phyloP scores from a whole-genome alignment of 225 moss, liverwort and hornwort genomes.

The Physcomitrellopsis africana region DNA sequence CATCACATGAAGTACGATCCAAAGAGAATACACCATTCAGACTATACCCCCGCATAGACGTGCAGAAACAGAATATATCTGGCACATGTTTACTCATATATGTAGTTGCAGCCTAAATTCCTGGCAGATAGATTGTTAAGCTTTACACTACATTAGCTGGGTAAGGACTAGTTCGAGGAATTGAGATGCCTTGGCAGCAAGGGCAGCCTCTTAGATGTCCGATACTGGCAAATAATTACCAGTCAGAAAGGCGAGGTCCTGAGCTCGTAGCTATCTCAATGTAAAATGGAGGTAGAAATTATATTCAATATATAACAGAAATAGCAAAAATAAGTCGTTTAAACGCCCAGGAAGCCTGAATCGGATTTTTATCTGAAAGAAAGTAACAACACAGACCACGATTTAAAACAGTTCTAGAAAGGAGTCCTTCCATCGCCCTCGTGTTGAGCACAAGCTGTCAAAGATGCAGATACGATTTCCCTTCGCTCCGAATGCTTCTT shows the following conservation, averaged over 20 bases:
- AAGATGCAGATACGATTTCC: neutral
- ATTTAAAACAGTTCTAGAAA: slow-evolving; percentile 22
- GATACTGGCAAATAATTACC: too few relatives aligned
- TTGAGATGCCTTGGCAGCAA: too few relatives aligned
- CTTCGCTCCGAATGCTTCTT: slow-evolving; percentile 23
- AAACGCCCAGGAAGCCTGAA: slow-evolving; percentile 19
- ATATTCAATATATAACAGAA: slow-evolving; percentile 5
- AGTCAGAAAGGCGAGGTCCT: too few relatives aligned
- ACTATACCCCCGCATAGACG: too few relatives aligned
- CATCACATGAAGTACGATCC: neutral
- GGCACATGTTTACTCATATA: too few relatives aligned
- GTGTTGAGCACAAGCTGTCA: slow-evolving; percentile 11
- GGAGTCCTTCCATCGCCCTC: slow-evolving; percentile 27
- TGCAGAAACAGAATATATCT: too few relatives aligned
- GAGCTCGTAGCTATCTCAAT: neutral
- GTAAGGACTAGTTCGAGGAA: too few relatives aligned
- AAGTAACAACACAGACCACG: slow-evolving; percentile 27
- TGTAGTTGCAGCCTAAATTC: too few relatives aligned
- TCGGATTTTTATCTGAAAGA: slow-evolving; percentile 16
- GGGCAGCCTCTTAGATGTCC: too few relatives aligned
- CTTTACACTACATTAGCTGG: too few relatives aligned
- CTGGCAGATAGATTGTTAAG: too few relatives aligned
- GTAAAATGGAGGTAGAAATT: neutral
- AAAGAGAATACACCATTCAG: too few relatives aligned
- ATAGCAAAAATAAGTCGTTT: neutral